Percentiles rank a stretch among this genome's conserved stretches.
Conservation (phyloP, 1,284 basidiomycete species). For the Mycosarcoma maydis region DNA sequence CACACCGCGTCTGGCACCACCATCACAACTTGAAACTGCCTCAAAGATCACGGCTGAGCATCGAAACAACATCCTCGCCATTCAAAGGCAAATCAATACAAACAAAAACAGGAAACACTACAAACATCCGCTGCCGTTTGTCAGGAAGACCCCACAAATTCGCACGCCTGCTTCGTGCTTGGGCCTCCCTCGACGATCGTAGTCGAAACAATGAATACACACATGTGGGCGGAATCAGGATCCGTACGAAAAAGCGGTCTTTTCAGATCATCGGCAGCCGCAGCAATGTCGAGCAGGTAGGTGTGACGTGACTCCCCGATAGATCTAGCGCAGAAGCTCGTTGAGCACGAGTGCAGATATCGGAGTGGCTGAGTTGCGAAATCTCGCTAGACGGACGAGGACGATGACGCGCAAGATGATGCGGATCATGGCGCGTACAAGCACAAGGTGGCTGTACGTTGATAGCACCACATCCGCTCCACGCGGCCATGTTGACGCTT, state of each 20-base stretch:
- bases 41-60: too few relatives aligned
- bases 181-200: background rate
- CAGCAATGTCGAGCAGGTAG: too few relatives aligned
- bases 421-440: constrained; percentile 29
- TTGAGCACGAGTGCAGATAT: constrained; percentile 29
- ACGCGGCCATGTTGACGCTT: background rate
- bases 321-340: constrained; percentile 23
- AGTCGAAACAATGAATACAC: constrained; percentile 1
- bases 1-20: too few relatives aligned
- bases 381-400: constrained; percentile 16
- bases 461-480: constrained; percentile 2
- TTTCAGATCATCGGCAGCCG: background rate
- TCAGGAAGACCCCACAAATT: background rate
- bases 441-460: constrained; percentile 14
- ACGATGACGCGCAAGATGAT: constrained; percentile 38
- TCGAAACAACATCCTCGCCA: too few relatives aligned
- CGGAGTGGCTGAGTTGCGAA: constrained; percentile 21
- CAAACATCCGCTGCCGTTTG: background rate
- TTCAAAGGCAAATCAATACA: too few relatives aligned
- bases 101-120: background rate
- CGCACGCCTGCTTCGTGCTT: constrained; percentile 41
- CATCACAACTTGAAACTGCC: too few relatives aligned
- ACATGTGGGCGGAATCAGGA: background rate
- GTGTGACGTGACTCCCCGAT: too few relatives aligned
- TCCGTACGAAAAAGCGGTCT: constrained; percentile 3